Percentiles rank a stretch among this genome's conserved stretches.
Conservation (phyloP, 2,329 filamentous ascomycete genomes). For the Botryotinia globosa region DNA sequence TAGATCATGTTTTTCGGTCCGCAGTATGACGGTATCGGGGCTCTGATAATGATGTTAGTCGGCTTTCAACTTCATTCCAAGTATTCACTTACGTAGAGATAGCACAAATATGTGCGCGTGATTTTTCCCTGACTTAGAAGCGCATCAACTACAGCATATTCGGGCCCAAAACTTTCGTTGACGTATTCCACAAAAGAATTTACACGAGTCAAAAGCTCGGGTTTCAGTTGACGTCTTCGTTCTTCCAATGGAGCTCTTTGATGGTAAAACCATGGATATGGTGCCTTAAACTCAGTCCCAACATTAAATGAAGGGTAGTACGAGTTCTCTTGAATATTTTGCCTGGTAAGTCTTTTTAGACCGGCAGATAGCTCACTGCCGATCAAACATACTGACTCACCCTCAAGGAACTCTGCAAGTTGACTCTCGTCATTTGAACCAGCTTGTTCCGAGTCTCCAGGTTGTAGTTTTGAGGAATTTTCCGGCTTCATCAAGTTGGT, state of each 20-base stretch:
- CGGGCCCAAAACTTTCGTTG: slow-evolving; percentile 17
- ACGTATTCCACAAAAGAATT: slow-evolving; percentile 21
- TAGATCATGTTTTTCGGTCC: not conserved
- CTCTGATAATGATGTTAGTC: not conserved
- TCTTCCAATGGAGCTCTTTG: slow-evolving; percentile 20
- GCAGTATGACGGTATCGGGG: slow-evolving; percentile 18
- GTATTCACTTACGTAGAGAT: slow-evolving; percentile 14
- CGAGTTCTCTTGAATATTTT: slow-evolving; percentile 18
- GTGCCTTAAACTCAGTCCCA: slow-evolving; percentile 17
- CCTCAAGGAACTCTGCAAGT: not conserved
- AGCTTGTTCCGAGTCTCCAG: not conserved
- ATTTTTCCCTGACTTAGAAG: slow-evolving; percentile 14
- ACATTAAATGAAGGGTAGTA: slow-evolving; percentile 20
- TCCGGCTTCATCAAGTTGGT: not conserved
- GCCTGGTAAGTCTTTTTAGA: slow-evolving; percentile 19
- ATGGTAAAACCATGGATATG: slow-evolving; percentile 21
- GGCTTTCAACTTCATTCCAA: not conserved
- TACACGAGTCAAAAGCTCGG: slow-evolving; percentile 18
- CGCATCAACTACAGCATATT: slow-evolving; percentile 17
- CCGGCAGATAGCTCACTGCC: slow-evolving; percentile 17
- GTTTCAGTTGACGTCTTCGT: slow-evolving; percentile 17
- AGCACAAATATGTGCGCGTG: slow-evolving; percentile 11
- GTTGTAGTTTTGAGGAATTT: not conserved
- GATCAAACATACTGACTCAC: slow-evolving; percentile 15
- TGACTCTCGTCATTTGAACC: not conserved